Conservation (phyloP, 441 rosid genomes). For the Syzygium malaccense region DNA sequence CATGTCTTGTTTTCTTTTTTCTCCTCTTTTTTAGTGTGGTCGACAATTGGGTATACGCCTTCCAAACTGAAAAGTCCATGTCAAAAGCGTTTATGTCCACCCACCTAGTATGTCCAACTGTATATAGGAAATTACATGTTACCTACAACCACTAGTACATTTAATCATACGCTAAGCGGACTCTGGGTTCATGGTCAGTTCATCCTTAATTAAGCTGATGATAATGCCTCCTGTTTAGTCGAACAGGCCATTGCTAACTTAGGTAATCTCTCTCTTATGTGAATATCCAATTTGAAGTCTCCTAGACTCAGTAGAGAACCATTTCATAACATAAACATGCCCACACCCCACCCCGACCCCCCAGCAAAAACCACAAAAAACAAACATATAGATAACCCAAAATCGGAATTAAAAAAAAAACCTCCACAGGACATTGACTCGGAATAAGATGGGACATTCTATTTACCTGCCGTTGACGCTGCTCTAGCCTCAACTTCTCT, state of each 20-base stretch:
- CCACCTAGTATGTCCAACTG: background rate
- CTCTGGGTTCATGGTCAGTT: background rate
- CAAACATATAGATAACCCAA: background rate
- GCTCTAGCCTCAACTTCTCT: constrained; percentile 78
- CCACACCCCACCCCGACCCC: background rate
- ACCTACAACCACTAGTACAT: background rate
- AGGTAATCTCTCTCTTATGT: background rate
- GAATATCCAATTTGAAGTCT: background rate
- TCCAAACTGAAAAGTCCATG: background rate
- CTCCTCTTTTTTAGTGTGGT: background rate
- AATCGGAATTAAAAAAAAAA: background rate
- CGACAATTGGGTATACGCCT: background rate
- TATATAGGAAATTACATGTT: background rate
- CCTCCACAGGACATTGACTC: background rate
- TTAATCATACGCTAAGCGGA: background rate
- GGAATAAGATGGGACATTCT: background rate
- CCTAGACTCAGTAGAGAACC: background rate
- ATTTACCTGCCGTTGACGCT: constrained; percentile 74
- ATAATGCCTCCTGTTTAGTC: background rate
- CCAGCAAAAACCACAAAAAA: background rate
- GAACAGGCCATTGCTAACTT: background rate
- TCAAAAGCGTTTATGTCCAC: background rate
- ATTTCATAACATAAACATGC: background rate
- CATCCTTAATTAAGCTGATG: background rate
- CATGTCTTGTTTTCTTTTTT: background rate